Percentiles rank a stretch among this genome's conserved stretches.
Evolutionary conservation across 2,329 filamentous ascomycete genomes (phyloP).

Genomic region (Hypoxylon sp.): DNA sequence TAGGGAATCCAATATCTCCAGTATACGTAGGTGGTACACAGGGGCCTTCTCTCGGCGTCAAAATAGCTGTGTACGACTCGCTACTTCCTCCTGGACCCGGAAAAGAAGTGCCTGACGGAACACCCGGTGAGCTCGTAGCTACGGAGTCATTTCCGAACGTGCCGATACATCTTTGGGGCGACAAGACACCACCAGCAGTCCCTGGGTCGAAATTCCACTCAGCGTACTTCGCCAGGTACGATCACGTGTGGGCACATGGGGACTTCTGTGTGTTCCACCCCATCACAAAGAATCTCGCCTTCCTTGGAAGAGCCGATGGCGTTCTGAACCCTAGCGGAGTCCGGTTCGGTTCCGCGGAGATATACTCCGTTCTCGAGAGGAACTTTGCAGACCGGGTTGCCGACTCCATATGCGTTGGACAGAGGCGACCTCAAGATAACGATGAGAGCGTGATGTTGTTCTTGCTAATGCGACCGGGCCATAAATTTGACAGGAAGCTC

Average conservation of each 20-base stretch:
- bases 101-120: constrained; percentile 67
- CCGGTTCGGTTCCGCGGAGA: constrained; percentile 84
- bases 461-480: constrained; percentile 69
- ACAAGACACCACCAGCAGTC: constrained; percentile 58
- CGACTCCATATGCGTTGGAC: constrained; percentile 86
- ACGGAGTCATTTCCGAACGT: constrained; percentile 81
- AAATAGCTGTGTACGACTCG: constrained; percentile 74
- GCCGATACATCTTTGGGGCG: constrained; percentile 76
- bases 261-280: constrained; percentile 84
- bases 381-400: constrained; percentile 73
- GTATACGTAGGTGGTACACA: constrained; percentile 72
- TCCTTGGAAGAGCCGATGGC: constrained; percentile 81
- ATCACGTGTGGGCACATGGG: constrained; percentile 84
- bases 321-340: constrained; percentile 86
- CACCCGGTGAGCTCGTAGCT: constrained; percentile 81
- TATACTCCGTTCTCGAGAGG: constrained; percentile 80
- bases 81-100: constrained; percentile 65
- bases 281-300: constrained; percentile 72
- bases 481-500: constrained; percentile 67
- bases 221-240: constrained; percentile 74
- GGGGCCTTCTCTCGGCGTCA: constrained; percentile 64
- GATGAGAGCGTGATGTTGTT: constrained; percentile 72
- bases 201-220: constrained; percentile 71
- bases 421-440: constrained; percentile 71
- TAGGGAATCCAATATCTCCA: constrained; percentile 78